Evolutionary conservation across 495 filamentous ascomycete genomes (phyloP), one percentile per base, ranked within the genome.

Genomic region (Massariosphaeria phaeospora): DNA sequence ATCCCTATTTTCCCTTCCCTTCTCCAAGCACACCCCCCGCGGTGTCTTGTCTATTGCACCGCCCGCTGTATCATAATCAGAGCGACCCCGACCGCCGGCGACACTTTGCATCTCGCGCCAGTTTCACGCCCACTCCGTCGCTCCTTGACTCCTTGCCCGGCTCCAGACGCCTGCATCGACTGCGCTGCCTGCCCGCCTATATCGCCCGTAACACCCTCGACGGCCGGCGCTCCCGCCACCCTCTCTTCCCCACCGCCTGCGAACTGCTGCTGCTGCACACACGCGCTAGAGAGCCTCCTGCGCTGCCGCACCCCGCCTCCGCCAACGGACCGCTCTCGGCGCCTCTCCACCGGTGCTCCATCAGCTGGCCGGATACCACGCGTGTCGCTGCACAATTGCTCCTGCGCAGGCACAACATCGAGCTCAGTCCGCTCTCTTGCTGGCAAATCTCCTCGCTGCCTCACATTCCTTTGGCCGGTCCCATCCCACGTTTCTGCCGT

Each of bases 391-490:
- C 52, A 58, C 31, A 42, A 23, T 48, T 41, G 24, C 8, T 31
- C 46, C 34, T 23, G 3, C 38, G 17, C 30, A 43, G 52, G 45
- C 48, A 21, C 18, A 30, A 49, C 55, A 27, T 46, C 34, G 9
- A 42, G 35, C 59, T 58, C 48, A 58, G 55, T 52, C 47, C 52
- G 54, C 35, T 52, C 48, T 58, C 55, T 63, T 58, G 59, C 49
- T 63, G 59, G 59, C 48, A 63, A 55, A 46, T 45, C 31, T 58
- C 49, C 15, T 46, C 55, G 49, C 58, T 51, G 48, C 58, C 45
- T 53, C 62, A 62, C 62, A 52, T 46, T 65, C 62, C 62, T 65
- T 65, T 59, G 62, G 62, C 59, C 62, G 62, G 62, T 47, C 52
- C 53, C 62, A 62, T 47, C 47, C 46, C 34, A 35, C 45, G 44